Conservation (phyloP, 805 yeast genomes). For the Henningerozyma blattae region DNA sequence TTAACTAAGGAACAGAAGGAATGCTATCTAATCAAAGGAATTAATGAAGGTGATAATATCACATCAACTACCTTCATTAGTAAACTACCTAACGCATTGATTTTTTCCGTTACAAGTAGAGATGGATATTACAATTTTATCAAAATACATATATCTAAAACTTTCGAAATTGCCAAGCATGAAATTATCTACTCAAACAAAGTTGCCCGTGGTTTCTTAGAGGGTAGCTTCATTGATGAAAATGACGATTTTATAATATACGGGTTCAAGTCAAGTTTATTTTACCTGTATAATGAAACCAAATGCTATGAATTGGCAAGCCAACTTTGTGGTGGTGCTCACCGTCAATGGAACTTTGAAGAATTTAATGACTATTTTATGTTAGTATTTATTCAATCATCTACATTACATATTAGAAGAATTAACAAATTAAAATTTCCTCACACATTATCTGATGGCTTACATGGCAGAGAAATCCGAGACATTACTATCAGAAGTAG, state of each 20-base stretch:
- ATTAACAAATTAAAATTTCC: conserved; percentile 18
- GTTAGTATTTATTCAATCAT: conserved; percentile 49
- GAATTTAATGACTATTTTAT: conserved; percentile 23
- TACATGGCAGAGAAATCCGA: conserved; percentile 89
- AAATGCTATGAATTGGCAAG: conserved; percentile 55
- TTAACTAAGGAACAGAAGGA: conserved; percentile 16
- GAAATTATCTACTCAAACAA: conserved; percentile 43
- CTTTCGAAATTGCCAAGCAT: neutral
- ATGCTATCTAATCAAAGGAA: conserved; percentile 28
- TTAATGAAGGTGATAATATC: conserved; percentile 57
- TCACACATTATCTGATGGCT: conserved; percentile 40
- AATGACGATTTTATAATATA: conserved; percentile 44
- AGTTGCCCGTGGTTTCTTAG: conserved; percentile 65
- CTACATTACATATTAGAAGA: conserved; percentile 32
- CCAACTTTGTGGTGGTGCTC: conserved; percentile 84
- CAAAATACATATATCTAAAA: conserved; percentile 15
- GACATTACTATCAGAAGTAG: conserved; percentile 43
- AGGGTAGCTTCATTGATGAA: conserved; percentile 46
- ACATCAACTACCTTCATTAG: conserved; percentile 38
- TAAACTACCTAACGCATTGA: conserved; percentile 8
- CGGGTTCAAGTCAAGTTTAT: conserved; percentile 74
- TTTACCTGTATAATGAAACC: conserved; percentile 76
- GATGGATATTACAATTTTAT: conserved; percentile 52
- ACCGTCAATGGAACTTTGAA: conserved; percentile 64
- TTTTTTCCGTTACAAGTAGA: conserved; percentile 41